phyloP scores from a whole-genome alignment of 805 yeast genomes.

The Candida takata region DNA sequence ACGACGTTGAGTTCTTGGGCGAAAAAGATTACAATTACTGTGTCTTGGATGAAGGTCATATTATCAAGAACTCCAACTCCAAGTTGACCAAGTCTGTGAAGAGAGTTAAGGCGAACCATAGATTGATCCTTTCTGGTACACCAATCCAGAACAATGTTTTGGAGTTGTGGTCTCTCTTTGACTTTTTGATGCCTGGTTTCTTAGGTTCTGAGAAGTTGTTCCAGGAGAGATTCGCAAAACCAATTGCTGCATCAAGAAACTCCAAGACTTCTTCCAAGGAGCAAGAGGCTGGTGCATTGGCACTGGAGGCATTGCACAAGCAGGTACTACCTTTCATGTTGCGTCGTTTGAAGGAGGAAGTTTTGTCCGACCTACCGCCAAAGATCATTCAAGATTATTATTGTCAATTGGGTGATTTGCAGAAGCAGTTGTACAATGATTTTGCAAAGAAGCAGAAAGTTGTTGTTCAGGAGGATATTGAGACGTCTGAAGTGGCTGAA shows the following conservation, averaged over 20 bases:
- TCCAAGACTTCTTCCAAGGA: conserved; percentile 86
- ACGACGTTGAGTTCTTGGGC: conserved; percentile 65
- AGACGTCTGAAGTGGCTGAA: conserved; percentile 38
- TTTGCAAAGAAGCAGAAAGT: conserved; percentile 82
- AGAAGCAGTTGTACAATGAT: conserved; percentile 79
- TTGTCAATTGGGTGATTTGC: conserved; percentile 90
- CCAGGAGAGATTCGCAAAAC: conserved; percentile 95
- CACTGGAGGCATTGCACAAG: conserved; percentile 90
- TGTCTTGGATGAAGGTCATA: conserved; percentile 96
- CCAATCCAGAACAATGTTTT: conserved; percentile 97
- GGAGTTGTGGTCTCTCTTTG: conserved; percentile 96
- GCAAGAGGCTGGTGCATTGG: conserved; percentile 95
- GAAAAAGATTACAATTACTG: conserved; percentile 79
- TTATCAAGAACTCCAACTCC: conserved; percentile 85
- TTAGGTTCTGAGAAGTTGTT: conserved; percentile 91
- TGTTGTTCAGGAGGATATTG: conserved; percentile 58
- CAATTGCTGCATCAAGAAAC: conserved; percentile 89
- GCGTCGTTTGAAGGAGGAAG: conserved; percentile 94
- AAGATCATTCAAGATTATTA: conserved; percentile 97
- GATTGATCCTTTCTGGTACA: conserved; percentile 90
- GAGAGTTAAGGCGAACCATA: conserved; percentile 73
- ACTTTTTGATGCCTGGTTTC: conserved; percentile 97
- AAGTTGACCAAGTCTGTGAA: conserved; percentile 88
- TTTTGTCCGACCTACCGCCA: conserved; percentile 92
- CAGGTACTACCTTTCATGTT: conserved; percentile 95